Percentiles rank a stretch among this genome's conserved stretches.
phyloP scores from a whole-genome alignment of 1,284 basidiomycete genomes.

The Microbotryum lychnidis-dioicae region DNA sequence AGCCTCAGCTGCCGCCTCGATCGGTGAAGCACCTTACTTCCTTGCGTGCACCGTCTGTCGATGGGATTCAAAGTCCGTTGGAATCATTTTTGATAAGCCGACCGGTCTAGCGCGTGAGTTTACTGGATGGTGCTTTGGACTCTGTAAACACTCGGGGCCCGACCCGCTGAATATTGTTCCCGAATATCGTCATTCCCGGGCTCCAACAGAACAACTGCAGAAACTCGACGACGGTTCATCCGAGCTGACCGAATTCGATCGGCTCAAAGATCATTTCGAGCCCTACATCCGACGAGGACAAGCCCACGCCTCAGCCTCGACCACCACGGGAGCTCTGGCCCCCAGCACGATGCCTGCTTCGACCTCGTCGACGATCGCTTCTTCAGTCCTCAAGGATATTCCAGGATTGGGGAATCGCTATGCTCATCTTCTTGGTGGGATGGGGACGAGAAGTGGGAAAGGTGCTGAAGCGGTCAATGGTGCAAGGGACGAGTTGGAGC shows the following conservation, averaged over 20 bases:
- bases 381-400: constrained; percentile 47
- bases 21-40: constrained; percentile 79
- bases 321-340: neutral
- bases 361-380: constrained; percentile 41
- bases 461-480: neutral
- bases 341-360: constrained; percentile 4
- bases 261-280: constrained; percentile 88
- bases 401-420: constrained; percentile 14
- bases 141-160: neutral
- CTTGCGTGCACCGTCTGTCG: constrained; percentile 84
- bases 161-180: neutral
- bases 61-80: constrained; percentile 88
- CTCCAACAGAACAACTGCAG: constrained; percentile 66
- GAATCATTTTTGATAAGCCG: constrained; percentile 89
- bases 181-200: neutral
- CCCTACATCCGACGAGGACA: constrained; percentile 53
- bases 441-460: too few species aligned
- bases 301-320: neutral
- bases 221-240: constrained; percentile 76
- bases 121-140: neutral
- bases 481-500: constrained; percentile 28
- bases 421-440: constrained; percentile 8
- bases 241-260: constrained; percentile 78
- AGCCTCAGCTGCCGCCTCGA: constrained; percentile 37
- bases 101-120: constrained; percentile 62